Base-by-base conservation (phyloP, 495 filamentous ascomycete species). In the Rhypophila decipiens region DNA sequence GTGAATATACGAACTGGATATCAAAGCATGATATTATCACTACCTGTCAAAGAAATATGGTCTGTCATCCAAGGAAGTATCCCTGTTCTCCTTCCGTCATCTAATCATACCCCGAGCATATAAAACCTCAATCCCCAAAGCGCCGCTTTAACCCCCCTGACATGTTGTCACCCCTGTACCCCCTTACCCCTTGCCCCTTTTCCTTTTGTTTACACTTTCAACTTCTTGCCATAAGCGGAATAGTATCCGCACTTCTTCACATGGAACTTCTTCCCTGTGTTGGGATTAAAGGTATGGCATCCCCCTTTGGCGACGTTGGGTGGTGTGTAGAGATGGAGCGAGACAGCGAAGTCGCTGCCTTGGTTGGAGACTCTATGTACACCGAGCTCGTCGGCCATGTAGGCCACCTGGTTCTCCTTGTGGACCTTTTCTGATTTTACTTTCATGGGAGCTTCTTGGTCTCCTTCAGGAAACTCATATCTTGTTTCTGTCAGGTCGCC, bases 261-360 rank as follows among this genome's bases (percentile, higher is more conserved):
- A 57, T 88, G 85, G 47, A 64, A 81, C 45, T 80, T 78, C 65
- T 84, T 80, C 9, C 89, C 86, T 2, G 87, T 93, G 42, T 73
- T 66, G 31, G 75, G 72, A 57, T 87, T 76, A 64, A 84, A 95
- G 55, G 87, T 76, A 49, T 82, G 71, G 58, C 85, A 90, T 2
- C 88, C 88, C 47, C 80, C 70, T 33, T 69, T 79, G 12, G 85
- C 85, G 3, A 89, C 88, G 56, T 94, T 91, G 5, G 90, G 90
- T 36, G 90, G 90, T 1, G 89, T 94, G 59, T 95, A 95, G 37
- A 96, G 64, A 68, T 96, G 90, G 37, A 96, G 69, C 27, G 88
- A 93, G 44, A 96, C 82, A 49, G 91, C 90, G 53, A 82, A 78
- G 49, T 90, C 77, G 42, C 76, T 69, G 61, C 83, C 78, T 5